Percentiles rank a stretch among this genome's conserved stretches.
Evolutionary conservation across 2,329 filamentous ascomycete species (phyloP).

Genomic region (Myriosclerotinia scirpicola): DNA sequence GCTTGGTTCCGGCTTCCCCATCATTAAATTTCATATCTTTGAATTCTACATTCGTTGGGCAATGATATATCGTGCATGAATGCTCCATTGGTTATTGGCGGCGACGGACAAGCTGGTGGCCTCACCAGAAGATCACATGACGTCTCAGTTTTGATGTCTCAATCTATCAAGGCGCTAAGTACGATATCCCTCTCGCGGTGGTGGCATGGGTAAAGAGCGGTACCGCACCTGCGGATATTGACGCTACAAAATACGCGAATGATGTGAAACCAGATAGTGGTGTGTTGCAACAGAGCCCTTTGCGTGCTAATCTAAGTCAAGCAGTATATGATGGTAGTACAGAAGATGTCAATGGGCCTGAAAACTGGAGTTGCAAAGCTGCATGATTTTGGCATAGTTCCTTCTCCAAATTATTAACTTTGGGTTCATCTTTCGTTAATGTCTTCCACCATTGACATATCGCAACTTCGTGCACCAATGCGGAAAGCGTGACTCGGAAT

Average conservation of each 20-base stretch:
- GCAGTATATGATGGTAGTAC: conserved; percentile 26
- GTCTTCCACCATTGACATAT: not conserved
- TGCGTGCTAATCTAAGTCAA: conserved; percentile 45
- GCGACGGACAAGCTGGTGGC: conserved; percentile 34
- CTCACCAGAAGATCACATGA: no score
- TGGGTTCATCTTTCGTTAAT: no score
- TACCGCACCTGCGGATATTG: conserved; percentile 38
- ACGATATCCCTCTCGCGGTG: no score
- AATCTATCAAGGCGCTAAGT: no score
- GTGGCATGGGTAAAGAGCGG: conserved; percentile 35
- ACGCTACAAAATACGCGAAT: conserved; percentile 42
- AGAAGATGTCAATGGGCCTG: conserved; percentile 27
- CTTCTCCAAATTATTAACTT: not conserved
- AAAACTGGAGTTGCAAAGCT: conserved; percentile 32
- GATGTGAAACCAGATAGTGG: conserved; percentile 42
- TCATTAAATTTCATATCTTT: no score
- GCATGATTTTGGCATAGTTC: not conserved
- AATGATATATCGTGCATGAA: not conserved
- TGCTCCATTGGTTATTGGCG: conserved; percentile 47
- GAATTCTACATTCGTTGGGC: no score
- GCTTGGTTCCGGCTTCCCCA: no score
- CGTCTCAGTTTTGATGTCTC: no score
- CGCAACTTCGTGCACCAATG: not conserved
- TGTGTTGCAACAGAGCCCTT: conserved; percentile 47
- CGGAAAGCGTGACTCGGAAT: not conserved